phyloP scores from a whole-genome alignment of 495 filamentous ascomycete species.

The Massariosphaeria phaeospora region DNA sequence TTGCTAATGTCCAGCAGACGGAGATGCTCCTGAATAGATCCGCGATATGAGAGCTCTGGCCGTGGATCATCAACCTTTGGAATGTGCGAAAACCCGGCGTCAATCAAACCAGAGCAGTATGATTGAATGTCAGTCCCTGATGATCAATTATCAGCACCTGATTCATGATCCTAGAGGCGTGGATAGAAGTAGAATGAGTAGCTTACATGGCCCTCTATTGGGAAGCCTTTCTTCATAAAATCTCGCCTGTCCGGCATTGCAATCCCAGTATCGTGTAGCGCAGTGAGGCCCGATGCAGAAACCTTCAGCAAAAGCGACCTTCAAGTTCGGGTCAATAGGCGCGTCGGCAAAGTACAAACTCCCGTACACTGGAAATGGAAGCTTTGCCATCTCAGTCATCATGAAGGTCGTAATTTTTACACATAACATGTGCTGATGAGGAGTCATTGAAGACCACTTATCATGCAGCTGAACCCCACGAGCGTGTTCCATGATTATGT shows the following conservation, averaged over 20 bases:
- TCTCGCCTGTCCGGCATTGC: conserved; percentile 37
- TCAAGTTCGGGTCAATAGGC: conserved; percentile 27
- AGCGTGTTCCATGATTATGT: conserved; percentile 47
- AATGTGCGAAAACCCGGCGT: conserved; percentile 41
- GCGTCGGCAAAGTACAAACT: conserved; percentile 37
- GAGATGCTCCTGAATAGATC: too few species aligned
- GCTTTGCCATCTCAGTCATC: conserved; percentile 39
- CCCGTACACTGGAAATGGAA: conserved; percentile 46
- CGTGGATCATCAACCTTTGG: too few species aligned
- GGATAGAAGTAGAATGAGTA: too few species aligned
- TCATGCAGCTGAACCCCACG: conserved; percentile 40
- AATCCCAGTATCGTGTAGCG: conserved; percentile 43
- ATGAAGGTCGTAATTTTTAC: conserved; percentile 37
- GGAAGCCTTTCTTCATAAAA: conserved; percentile 36
- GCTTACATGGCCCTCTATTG: conserved; percentile 42
- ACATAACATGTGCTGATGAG: conserved; percentile 40
- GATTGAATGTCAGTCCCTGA: conserved; percentile 34
- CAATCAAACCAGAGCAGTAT: conserved; percentile 39
- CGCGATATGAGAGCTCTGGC: too few species aligned
- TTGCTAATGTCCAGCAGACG: conserved; percentile 37
- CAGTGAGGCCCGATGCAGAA: conserved; percentile 46
- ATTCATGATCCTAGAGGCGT: too few species aligned
- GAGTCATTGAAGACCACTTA: conserved; percentile 42
- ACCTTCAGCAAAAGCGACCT: conserved; percentile 36
- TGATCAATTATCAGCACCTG: too few species aligned